Percentiles rank a stretch among this genome's conserved stretches.
phyloP scores from a whole-genome alignment of 768 basidiomycete genomes.

The Leccinum fibrillosum region DNA sequence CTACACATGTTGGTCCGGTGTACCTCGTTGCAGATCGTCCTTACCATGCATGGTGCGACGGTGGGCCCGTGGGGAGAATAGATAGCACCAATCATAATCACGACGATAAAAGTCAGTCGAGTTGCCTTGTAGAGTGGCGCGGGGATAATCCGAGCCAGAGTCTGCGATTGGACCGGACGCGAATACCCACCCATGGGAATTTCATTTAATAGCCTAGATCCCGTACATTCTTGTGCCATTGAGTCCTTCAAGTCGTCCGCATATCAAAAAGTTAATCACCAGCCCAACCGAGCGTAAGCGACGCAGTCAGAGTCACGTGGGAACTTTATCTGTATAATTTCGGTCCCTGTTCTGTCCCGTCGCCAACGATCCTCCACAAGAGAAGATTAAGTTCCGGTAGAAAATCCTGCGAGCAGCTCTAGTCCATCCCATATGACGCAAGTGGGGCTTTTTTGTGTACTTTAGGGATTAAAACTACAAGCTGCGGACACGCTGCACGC shows the following conservation, averaged over 20 bases:
- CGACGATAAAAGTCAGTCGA: not conserved
- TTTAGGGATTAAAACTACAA: not conserved
- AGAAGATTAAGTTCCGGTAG: not conserved
- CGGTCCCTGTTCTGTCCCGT: not conserved
- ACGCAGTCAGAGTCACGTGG: not conserved
- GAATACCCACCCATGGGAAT: not conserved
- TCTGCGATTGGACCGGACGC: constrained; percentile 4
- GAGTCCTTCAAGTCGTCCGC: not conserved
- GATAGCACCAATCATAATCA: not conserved
- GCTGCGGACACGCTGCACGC: not conserved
- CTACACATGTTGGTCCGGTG: not conserved
- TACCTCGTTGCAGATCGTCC: not conserved
- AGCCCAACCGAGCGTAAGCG: not conserved
- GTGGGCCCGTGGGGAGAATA: not conserved
- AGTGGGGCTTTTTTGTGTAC: not conserved
- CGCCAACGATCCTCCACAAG: not conserved
- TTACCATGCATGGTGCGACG: not conserved
- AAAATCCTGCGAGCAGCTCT: not conserved
- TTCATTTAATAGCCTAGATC: not conserved
- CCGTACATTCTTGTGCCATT: not conserved
- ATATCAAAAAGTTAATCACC: not conserved
- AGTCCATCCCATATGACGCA: not conserved
- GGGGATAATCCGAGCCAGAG: not conserved
- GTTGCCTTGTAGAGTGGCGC: not conserved
- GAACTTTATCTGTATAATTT: not conserved